Base-by-base conservation (phyloP, 2,329 filamentous ascomycete genomes). In the Alternaria brassicae region DNA sequence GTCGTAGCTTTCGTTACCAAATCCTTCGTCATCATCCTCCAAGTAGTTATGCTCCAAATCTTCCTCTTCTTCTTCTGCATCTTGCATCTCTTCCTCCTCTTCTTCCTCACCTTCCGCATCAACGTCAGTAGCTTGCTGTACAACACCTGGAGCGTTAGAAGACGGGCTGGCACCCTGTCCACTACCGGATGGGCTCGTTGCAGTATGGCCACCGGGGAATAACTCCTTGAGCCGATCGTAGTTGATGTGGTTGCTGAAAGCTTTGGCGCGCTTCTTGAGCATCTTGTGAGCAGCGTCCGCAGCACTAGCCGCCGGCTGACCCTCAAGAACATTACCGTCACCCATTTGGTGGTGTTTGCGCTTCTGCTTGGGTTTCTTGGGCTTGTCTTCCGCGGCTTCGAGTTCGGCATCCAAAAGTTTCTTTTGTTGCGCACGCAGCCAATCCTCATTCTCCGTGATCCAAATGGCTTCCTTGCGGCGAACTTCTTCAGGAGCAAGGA, bases 401-500 rank as follows among this genome's bases (percentile, higher is more conserved):
- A 88, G 77, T 34, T 93, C 91, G 59, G 88, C 86, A 37, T 90
- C 86, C 56, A 96, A 89, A 6, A 90, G 84, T 77, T 95, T 96
- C 60, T 91, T 88, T 72, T 97, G 93, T 73, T 96, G 90, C 48
- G 88, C 86, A 8, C 94, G 91, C 37, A 99, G 83, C 86, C 93
- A 99, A 67, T 96, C 92, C 75, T 95, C 93, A 78, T 99, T 98
- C 74, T 93, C 89, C 60, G 94, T 93, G 41, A 96, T 88, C 95
- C 95, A 99, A 52, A 98, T 91, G 60, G 88, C 88, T 77, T 97
- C 93, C 77, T 97, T 98, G 72, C 93, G 87, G 32, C 86, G 86
- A 2, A 89, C 86, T 79, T 98, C 93, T 3, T 87, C 86, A 1
- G 89, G 85, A 0, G 85, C 86, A 5, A 98, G 83, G 34, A 93